Base-by-base conservation (phyloP, 225 moss, liverwort and hornwort genomes). In the Physcomitrellopsis africana region DNA sequence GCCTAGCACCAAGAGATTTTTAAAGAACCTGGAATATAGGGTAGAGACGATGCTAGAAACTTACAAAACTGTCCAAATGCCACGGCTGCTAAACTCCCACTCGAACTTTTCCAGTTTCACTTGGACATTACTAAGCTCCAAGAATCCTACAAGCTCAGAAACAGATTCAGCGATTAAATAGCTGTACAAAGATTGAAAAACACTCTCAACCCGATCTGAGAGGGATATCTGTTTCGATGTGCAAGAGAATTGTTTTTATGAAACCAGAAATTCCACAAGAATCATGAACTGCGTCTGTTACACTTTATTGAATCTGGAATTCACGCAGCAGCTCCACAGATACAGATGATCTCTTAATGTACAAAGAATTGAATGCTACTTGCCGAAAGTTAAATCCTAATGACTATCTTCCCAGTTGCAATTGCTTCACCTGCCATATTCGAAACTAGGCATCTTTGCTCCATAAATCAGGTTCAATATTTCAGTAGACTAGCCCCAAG, bases 311-410 rank as follows among this genome's bases (percentile, higher is more conserved):
- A 56, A 17, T 44, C 44, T 23, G 12, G 5, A 70, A 23, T 55
- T 52, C 23, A 32, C 68, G 22, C 54, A 19, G 54, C 41, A 54
- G 54, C 19, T 5, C 7, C 32, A 37, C 41, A 54, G 20, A 48
- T 41, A 8, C 20, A 19, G 68, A 32, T 19, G 54, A 71, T 44
- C 24, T 60, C 27, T 60, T 37, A 18, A 11, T 17, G 44, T 29
- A 72, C 60, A 60, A 48, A 27, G 27, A 69, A 72, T n/a, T 10
- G 1, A 72, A 61, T 10, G 18, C 47, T 49, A 26, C 13, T 24
- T 48, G 14, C 17, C 26, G 18, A 26, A 51, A 27, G 44, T 62
- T 27, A 32, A n/a, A 72, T 20, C 60, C 49, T 14, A 19, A 19
- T 19, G 13, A 14, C 23, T 20, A 55, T 16, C 60, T 27, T 51